These are phyloP conservation scores for Trichoderma breve DNA, from an alignment of 2,329 filamentous ascomycete species.

Conservation along the genomic window DNA sequence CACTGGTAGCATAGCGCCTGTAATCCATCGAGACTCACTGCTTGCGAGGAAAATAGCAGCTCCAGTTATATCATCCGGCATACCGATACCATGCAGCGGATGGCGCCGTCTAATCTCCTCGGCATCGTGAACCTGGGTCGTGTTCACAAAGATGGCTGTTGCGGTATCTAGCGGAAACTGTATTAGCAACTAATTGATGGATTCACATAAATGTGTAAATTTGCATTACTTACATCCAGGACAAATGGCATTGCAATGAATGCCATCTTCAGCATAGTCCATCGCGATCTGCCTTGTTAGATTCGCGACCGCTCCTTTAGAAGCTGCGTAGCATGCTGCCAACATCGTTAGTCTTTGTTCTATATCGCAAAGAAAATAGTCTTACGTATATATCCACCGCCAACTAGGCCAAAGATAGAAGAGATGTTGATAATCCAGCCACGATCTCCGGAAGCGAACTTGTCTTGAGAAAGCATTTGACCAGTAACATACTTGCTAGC, in stretches of 20 bases:
- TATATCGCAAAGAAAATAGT: not conserved
- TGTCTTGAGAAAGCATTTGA: conserved; percentile 51
- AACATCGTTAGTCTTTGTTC: not conserved
- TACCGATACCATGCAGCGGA: conserved; percentile 31
- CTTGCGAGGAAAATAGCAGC: conserved; percentile 40
- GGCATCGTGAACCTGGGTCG: conserved; percentile 24
- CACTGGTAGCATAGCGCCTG: conserved; percentile 38
- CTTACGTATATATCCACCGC: conserved; percentile 27
- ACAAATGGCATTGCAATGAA: conserved; percentile 54
- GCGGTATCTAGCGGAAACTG: conserved; percentile 23
- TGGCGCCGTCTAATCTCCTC: conserved; percentile 23
- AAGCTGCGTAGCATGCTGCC: conserved; percentile 43
- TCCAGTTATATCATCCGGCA: conserved; percentile 30
- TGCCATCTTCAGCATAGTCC: conserved; percentile 47
- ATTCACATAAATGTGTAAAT: not conserved
- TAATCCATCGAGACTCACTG: conserved; percentile 42
- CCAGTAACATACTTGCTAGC: conserved; percentile 44
- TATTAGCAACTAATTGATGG: not conserved
- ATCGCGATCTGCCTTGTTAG: conserved; percentile 48
- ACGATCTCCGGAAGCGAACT: conserved; percentile 37
- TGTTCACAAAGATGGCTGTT: conserved; percentile 29
- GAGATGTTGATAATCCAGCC: conserved; percentile 52
- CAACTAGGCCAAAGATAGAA: conserved; percentile 43
- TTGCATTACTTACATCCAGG: conserved; percentile 42
- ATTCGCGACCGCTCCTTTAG: conserved; percentile 50